phyloP scores from a whole-genome alignment of 2,329 filamentous ascomycete genomes.

The Periconia digitata region DNA sequence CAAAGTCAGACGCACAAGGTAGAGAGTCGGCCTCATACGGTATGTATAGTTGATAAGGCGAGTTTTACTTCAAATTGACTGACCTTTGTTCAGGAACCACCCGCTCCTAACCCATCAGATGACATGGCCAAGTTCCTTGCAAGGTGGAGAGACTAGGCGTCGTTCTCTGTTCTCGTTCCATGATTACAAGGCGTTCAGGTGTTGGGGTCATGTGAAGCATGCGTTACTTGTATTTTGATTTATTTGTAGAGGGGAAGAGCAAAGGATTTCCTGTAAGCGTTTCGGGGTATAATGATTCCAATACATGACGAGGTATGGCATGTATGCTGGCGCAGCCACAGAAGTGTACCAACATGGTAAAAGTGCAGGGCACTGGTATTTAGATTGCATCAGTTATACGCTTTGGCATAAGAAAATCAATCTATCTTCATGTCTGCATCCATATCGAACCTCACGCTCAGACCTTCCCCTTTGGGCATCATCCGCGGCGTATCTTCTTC shows the following conservation, averaged over 20 bases:
- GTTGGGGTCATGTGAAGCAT: background rate
- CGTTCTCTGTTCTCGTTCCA: background rate
- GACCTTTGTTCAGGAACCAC: slow-evolving; percentile 50
- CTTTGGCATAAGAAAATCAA: too few relatives aligned
- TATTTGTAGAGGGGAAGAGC: background rate
- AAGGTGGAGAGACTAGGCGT: slow-evolving; percentile 58
- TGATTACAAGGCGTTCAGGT: background rate
- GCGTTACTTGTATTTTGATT: background rate
- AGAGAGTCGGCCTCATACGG: slow-evolving; percentile 60
- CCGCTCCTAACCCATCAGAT: slow-evolving; percentile 52
- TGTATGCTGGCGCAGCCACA: background rate
- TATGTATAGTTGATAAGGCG: slow-evolving; percentile 41
- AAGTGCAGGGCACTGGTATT: background rate
- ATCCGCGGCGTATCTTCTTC: slow-evolving; percentile 3
- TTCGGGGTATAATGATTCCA: background rate
- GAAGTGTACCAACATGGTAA: background rate
- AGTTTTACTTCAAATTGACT: background rate
- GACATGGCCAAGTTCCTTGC: slow-evolving; percentile 61
- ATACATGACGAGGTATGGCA: background rate
- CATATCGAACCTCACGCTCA: too few relatives aligned
- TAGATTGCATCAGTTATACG: background rate
- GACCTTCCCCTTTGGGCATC: slow-evolving; percentile 6
- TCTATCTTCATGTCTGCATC: too few relatives aligned
- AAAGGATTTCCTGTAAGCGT: background rate
- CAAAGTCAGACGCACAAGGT: slow-evolving; percentile 54